Conservation (phyloP, 345 rosid genomes). For the Geranium brycei region DNA sequence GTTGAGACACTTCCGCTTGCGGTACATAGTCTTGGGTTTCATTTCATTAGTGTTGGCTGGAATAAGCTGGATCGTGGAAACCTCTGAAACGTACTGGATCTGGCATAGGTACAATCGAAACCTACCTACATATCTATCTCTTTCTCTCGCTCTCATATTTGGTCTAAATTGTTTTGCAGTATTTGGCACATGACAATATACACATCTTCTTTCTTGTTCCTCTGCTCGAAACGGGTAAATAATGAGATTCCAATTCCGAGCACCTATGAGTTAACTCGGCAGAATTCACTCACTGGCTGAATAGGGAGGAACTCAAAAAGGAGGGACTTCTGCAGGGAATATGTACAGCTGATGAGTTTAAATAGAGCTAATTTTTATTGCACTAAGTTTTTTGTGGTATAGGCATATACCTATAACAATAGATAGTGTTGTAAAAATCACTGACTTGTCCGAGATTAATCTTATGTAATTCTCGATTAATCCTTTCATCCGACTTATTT, state of each 20-base stretch:
- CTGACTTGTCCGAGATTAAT: no score
- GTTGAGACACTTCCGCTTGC: neutral
- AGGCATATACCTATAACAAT: no score
- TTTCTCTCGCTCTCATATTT: slow-evolving; percentile 5
- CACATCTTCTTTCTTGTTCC: slow-evolving; percentile 85
- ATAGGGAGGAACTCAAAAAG: no score
- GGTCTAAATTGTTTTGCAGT: slow-evolving; percentile 32
- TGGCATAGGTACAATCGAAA: neutral
- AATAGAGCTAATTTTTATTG: no score
- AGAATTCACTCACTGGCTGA: slow-evolving; percentile 24
- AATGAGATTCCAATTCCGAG: slow-evolving; percentile 23
- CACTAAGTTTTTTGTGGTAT: no score
- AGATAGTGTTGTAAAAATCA: no score
- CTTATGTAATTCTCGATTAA: no score
- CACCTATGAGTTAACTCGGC: slow-evolving; percentile 50
- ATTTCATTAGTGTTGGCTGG: neutral
- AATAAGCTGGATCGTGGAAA: slow-evolving; percentile 2
- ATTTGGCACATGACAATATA: slow-evolving; percentile 75
- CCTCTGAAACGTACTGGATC: neutral
- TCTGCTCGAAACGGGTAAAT: slow-evolving; percentile 60
- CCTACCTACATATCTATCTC: no score
- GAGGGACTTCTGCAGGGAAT: no score
- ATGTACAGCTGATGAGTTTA: no score
- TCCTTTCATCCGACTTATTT: no score
- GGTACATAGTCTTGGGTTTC: neutral